Evolutionary conservation across 148 eudicot genomes (phyloP).

Genomic region (Rhododendron molle): DNA sequence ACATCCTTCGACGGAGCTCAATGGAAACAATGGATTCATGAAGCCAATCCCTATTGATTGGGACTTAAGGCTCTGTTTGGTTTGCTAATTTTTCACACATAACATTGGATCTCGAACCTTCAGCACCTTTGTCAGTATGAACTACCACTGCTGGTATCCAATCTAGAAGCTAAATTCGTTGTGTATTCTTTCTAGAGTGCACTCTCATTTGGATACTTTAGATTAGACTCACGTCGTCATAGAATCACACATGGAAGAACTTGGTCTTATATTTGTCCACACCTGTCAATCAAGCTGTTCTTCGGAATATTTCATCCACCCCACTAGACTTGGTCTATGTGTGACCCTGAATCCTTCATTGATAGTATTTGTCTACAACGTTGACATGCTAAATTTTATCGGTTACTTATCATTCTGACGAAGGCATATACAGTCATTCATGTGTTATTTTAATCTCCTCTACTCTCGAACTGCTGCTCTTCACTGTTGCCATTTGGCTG

Average conservation of each 20-base stretch:
- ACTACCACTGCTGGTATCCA: background rate
- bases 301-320: background rate
- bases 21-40: background rate
- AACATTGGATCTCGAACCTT: background rate
- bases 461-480: background rate
- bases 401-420: background rate
- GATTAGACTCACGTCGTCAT: background rate
- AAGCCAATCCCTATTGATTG: background rate
- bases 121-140: background rate
- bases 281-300: background rate
- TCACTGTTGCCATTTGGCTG: background rate
- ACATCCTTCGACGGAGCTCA: background rate
- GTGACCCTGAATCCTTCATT: background rate
- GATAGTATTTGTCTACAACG: background rate
- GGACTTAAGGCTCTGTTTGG: background rate
- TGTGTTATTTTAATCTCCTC: background rate
- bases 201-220: background rate
- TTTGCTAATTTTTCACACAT: background rate
- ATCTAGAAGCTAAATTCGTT: background rate
- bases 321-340: background rate
- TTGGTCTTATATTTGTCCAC: background rate
- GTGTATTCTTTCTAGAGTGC: background rate
- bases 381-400: background rate
- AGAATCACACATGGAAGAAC: background rate
- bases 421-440: background rate